Conservation (phyloP, 495 filamentous ascomycete genomes). For the Penicillium paradoxum region DNA sequence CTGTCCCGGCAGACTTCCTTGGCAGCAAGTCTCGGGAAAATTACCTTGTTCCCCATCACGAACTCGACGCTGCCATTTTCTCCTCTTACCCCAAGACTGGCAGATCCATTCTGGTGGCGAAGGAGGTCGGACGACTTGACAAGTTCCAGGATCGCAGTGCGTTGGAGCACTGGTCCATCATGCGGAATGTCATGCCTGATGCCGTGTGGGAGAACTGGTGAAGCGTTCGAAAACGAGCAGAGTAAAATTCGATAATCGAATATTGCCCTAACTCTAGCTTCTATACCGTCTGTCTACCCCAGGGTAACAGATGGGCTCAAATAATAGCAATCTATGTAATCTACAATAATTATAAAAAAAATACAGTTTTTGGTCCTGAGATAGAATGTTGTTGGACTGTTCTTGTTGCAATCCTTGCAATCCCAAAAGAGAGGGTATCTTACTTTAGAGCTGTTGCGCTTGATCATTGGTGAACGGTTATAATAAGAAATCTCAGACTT, state of each 20-base stretch:
- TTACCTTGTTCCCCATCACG: slow-evolving; percentile 68
- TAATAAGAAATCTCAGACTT: slow-evolving; percentile 8
- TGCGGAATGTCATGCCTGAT: slow-evolving; percentile 76
- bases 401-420: too few species aligned
- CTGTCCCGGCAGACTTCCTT: slow-evolving; percentile 62
- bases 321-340: background rate
- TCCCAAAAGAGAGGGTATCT: too few species aligned
- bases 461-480: background rate
- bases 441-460: too few species aligned
- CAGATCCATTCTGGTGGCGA: slow-evolving; percentile 19
- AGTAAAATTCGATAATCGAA: background rate
- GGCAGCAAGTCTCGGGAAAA: slow-evolving; percentile 61
- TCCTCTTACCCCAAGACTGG: slow-evolving; percentile 30
- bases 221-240: slow-evolving; percentile 9
- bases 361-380: background rate
- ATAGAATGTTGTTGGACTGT: background rate
- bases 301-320: background rate
- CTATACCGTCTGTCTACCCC: background rate
- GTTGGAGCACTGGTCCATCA: slow-evolving; percentile 82
- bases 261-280: background rate
- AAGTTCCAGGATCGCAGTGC: slow-evolving; percentile 71
- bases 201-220: slow-evolving; percentile 87
- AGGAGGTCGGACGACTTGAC: slow-evolving; percentile 52
- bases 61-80: slow-evolving; percentile 56
- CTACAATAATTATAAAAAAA: background rate